Conservation (phyloP, 805 yeast genomes). For the Teunomyces lycoperdinae region DNA sequence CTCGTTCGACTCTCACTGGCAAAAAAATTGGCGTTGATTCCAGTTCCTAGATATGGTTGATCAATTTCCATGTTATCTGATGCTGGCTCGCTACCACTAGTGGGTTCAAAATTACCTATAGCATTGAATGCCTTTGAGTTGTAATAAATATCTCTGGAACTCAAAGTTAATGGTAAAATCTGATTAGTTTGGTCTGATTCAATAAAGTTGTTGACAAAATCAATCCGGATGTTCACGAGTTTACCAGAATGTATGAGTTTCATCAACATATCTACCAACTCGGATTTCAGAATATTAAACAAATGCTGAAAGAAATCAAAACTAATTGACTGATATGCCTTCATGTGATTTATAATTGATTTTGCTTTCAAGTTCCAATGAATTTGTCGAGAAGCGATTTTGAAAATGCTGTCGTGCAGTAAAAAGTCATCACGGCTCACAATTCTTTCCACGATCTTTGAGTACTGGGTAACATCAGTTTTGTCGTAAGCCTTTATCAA, state of each 20-base stretch:
- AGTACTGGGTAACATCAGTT: constrained; percentile 21
- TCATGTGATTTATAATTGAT: constrained; percentile 24
- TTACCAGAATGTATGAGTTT: constrained; percentile 29
- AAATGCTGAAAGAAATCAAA: constrained; percentile 24
- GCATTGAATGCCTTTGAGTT: constrained; percentile 15
- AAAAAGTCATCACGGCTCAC: constrained; percentile 20
- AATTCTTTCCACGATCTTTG: constrained; percentile 15
- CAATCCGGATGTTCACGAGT: constrained; percentile 24
- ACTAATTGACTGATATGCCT: constrained; percentile 27
- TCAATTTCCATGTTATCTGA: constrained; percentile 13
- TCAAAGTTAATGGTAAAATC: constrained; percentile 17
- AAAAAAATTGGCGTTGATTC: not conserved
- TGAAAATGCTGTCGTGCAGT: constrained; percentile 28
- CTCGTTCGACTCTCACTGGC: not conserved
- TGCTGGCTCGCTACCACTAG: not conserved
- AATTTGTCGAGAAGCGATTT: constrained; percentile 23
- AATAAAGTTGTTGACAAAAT: constrained; percentile 24
- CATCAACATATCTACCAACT: constrained; percentile 28
- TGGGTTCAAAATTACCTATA: not conserved
- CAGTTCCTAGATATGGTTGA: not conserved
- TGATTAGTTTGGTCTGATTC: constrained; percentile 8
- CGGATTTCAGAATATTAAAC: constrained; percentile 16
- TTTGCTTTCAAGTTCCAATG: constrained; percentile 30
- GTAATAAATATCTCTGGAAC: constrained; percentile 18
- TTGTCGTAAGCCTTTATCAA: constrained; percentile 32